These are phyloP conservation scores for Pythium brachiatum DNA, from an alignment of 352 stramenopile species.

Conservation along the genomic window DNA sequence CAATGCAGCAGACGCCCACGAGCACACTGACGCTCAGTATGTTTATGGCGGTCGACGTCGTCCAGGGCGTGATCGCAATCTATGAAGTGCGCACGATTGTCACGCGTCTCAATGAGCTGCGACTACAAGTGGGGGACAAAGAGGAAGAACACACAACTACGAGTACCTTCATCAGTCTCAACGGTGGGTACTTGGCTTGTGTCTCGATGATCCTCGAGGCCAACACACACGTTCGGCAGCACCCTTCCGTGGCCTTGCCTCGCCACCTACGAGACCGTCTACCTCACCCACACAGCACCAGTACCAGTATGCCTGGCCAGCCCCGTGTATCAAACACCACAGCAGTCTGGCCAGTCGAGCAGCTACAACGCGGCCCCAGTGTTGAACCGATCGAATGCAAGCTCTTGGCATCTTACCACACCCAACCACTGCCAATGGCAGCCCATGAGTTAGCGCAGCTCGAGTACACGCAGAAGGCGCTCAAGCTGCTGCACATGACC, in stretches of 20 bases:
- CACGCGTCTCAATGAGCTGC: background rate
- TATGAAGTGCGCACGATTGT: background rate
- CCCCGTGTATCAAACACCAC: no score
- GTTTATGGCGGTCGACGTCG: background rate
- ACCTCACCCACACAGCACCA: no score
- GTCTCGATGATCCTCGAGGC: no score
- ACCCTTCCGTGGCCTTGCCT: no score
- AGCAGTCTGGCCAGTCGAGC: no score
- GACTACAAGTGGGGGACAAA: background rate
- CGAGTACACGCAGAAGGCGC: constrained; percentile 19
- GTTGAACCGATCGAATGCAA: no score
- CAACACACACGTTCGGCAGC: no score
- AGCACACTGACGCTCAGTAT: background rate
- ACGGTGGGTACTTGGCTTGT: background rate
- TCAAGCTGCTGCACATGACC: constrained; percentile 30
- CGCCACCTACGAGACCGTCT: no score
- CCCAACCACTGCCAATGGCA: background rate
- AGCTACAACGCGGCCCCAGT: no score
- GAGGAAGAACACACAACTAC: background rate
- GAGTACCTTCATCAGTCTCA: background rate
- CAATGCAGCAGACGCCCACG: background rate
- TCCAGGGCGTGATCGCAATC: background rate
- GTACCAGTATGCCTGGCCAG: no score
- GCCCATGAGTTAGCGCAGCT: background rate
- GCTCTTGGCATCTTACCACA: background rate